Percentiles rank a stretch among this genome's conserved stretches.
Conservation (phyloP, 208 protist genomes). For the Tritrichomonas foetus region DNA sequence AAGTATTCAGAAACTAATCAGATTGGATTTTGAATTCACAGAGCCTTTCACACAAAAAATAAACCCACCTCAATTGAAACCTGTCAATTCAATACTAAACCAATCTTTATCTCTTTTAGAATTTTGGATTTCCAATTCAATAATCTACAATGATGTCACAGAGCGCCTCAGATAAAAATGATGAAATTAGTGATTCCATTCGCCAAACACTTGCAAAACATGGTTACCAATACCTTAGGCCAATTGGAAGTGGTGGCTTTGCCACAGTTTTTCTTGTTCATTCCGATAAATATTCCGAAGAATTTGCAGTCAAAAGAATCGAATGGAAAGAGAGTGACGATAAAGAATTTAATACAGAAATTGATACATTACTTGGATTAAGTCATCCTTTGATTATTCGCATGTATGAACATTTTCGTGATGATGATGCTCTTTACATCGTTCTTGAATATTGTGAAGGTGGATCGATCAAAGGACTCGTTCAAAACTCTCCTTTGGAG, state of each 20-base stretch:
- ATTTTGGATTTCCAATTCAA: too few relatives aligned
- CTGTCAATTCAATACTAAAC: too few relatives aligned
- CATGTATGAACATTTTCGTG: background rate
- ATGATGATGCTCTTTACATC: background rate
- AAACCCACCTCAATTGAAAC: too few relatives aligned
- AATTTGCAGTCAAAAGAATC: background rate
- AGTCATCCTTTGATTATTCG: background rate
- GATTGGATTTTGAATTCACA: too few relatives aligned
- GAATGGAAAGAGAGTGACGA: background rate
- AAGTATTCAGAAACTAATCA: too few relatives aligned
- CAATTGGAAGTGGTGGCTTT: background rate
- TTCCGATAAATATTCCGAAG: background rate
- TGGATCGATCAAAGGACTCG: background rate
- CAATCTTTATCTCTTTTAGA: too few relatives aligned
- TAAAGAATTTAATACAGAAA: background rate
- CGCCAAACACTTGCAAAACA: too few relatives aligned
- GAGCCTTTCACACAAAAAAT: too few relatives aligned
- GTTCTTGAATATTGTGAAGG: background rate
- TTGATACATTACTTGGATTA: background rate
- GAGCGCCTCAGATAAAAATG: too few relatives aligned
- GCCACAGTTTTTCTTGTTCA: background rate
- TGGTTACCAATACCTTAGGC: too few relatives aligned
- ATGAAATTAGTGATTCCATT: too few relatives aligned
- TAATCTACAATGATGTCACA: too few relatives aligned
- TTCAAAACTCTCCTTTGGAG: background rate